Evolutionary conservation across 768 basidiomycete species (phyloP).

Genomic region (Pulveroboletus sp.): DNA sequence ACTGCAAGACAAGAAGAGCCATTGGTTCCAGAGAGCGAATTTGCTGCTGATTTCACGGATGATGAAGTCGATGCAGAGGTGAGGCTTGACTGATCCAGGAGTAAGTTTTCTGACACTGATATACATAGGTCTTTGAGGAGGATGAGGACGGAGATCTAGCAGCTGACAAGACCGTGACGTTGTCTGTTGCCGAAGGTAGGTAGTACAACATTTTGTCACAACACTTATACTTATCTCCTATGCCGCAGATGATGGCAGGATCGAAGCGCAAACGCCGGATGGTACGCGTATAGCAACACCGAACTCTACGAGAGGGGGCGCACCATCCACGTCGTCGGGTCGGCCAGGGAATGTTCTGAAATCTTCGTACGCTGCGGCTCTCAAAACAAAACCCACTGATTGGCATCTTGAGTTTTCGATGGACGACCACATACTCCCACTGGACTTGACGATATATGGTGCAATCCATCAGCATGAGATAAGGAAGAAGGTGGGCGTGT

Average conservation of each 20-base stretch:
- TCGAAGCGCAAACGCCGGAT: slow-evolving; percentile 95
- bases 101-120: slow-evolving; percentile 13
- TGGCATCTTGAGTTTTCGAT: slow-evolving; percentile 97
- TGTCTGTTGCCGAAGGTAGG: slow-evolving; percentile 77
- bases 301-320: slow-evolving; percentile 49
- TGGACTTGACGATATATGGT: slow-evolving; percentile 93
- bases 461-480: slow-evolving; percentile 91
- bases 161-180: slow-evolving; percentile 80
- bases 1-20: slow-evolving; percentile 41
- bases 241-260: slow-evolving; percentile 75
- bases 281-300: slow-evolving; percentile 94
- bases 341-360: slow-evolving; percentile 35
- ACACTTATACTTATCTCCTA: slow-evolving; percentile 7
- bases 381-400: slow-evolving; percentile 89
- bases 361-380: slow-evolving; percentile 88
- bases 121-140: slow-evolving; percentile 70
- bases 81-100: neutral
- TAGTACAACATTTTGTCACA: neutral
- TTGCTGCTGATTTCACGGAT: slow-evolving; percentile 75
- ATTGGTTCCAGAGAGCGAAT: slow-evolving; percentile 56
- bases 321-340: slow-evolving; percentile 30
- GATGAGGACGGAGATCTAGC: slow-evolving; percentile 73
- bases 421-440: slow-evolving; percentile 78
- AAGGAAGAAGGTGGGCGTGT: slow-evolving; percentile 62
- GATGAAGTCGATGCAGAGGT: slow-evolving; percentile 82